Evolutionary conservation across 2,329 filamentous ascomycete species (phyloP).

Genomic region (Aspergillus alliaceus): DNA sequence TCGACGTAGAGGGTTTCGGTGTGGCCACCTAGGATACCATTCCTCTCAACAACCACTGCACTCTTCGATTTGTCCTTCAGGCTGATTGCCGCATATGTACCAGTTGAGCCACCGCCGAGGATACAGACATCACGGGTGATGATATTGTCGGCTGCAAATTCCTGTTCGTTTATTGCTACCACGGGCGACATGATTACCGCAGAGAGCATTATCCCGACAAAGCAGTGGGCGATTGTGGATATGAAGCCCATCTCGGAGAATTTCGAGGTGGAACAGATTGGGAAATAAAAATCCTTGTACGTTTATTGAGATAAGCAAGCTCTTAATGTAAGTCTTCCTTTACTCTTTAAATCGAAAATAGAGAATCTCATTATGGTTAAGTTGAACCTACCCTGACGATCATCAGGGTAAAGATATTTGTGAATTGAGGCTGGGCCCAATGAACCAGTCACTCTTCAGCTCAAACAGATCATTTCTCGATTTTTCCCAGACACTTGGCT

Average conservation of each 20-base stretch:
- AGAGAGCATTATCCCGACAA: not conserved
- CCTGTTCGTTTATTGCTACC: not conserved
- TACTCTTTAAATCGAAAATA: no score
- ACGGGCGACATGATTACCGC: not conserved
- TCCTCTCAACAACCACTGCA: constrained; percentile 37
- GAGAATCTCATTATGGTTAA: no score
- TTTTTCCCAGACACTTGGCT: no score
- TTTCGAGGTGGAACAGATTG: no score
- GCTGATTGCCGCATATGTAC: constrained; percentile 34
- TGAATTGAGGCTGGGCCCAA: no score
- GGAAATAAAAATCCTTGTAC: no score
- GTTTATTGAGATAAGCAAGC: no score
- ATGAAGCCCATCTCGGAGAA: not conserved
- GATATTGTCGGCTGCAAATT: constrained; percentile 6
- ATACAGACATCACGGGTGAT: constrained; percentile 33
- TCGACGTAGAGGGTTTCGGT: constrained; percentile 31
- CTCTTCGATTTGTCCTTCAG: constrained; percentile 31
- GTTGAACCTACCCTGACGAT: no score
- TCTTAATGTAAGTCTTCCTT: no score
- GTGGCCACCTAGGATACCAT: constrained; percentile 36
- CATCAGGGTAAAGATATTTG: no score
- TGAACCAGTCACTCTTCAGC: no score
- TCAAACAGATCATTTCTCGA: no score
- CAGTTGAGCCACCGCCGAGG: constrained; percentile 37
- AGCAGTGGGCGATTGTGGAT: accelerated